These are phyloP conservation scores for Metarhizium robertsii DNA, from an alignment of 2,329 filamentous ascomycete genomes.

Conservation along the genomic window DNA sequence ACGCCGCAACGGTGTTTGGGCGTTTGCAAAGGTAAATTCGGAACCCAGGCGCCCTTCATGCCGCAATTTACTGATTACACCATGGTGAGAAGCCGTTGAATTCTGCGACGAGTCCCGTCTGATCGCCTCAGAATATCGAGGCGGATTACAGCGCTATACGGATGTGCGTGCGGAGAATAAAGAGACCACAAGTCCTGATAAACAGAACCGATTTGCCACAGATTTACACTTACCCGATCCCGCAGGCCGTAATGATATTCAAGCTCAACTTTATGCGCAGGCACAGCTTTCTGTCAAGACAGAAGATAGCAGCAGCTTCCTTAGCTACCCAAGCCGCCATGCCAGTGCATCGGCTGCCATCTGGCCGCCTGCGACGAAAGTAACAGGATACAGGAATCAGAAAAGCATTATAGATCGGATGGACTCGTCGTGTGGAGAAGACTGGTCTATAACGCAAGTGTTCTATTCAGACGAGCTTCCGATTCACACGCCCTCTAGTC, in stretches of 20 bases:
- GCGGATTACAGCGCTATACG: constrained; percentile 58
- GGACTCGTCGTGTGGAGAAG: not conserved
- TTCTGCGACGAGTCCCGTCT: constrained; percentile 85
- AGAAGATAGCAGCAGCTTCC: not conserved
- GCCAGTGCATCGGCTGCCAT: not conserved
- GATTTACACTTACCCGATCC: not conserved
- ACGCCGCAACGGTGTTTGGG: constrained; percentile 33
- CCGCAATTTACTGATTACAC: constrained; percentile 7
- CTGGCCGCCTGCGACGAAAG: not conserved
- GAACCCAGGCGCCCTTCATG: not conserved
- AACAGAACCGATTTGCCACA: too few relatives aligned
- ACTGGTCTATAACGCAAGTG: not conserved
- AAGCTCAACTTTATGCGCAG: not conserved
- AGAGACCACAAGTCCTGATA: not conserved
- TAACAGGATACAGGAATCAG: not conserved
- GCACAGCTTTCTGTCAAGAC: not conserved
- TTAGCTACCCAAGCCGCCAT: not conserved
- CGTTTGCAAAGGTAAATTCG: constrained; percentile 14
- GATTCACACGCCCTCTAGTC: not conserved
- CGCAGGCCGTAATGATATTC: not conserved
- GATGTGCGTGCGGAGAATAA: not conserved
- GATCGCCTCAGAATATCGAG: constrained; percentile 84
- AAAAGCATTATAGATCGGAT: not conserved
- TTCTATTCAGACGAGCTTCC: not conserved
- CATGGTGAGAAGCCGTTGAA: constrained; percentile 37